A percentile compares a stretch with the other conserved stretches of the same genome.
Conservation (phyloP, 345 rosid species). For the Lumnitzera littorea region DNA sequence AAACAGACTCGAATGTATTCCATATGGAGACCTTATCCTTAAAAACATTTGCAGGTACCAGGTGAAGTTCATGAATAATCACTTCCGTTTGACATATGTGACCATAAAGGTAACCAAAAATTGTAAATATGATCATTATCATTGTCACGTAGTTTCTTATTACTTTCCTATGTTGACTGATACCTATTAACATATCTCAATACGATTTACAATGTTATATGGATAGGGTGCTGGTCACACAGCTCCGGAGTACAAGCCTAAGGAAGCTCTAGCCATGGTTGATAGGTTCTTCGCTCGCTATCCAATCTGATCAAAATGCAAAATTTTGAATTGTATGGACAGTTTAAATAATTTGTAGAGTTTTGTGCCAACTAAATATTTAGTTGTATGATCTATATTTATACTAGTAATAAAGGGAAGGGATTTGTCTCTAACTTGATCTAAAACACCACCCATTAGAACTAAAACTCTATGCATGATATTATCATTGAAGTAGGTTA, state of each 20-base stretch:
- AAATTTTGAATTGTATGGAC: background rate
- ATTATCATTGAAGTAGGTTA: too few species aligned
- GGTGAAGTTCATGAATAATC: slow-evolving; percentile 26
- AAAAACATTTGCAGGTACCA: slow-evolving; percentile 17
- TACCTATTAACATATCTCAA: too few species aligned
- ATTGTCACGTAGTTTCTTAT: background rate
- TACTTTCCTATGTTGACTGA: background rate
- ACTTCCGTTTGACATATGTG: slow-evolving; percentile 25
- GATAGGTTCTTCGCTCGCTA: slow-evolving; percentile 24
- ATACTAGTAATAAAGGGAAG: too few species aligned
- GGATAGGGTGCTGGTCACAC: slow-evolving; percentile 31
- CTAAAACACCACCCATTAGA: too few species aligned
- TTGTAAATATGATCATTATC: background rate
- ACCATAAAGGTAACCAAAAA: slow-evolving; percentile 21
- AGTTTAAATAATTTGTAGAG: background rate
- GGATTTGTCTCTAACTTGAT: too few species aligned
- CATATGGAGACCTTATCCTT: background rate
- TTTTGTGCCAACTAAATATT: background rate
- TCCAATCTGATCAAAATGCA: slow-evolving; percentile 15
- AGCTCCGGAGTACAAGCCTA: slow-evolving; percentile 30
- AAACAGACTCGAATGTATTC: too few species aligned
- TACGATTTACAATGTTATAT: background rate
- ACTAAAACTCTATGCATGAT: too few species aligned
- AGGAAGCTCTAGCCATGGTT: slow-evolving; percentile 21
- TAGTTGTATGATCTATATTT: background rate